Percentiles rank a stretch among this genome's conserved stretches.
phyloP scores from a whole-genome alignment of 352 stramenopile genomes.

The Phytophthora sp. region DNA sequence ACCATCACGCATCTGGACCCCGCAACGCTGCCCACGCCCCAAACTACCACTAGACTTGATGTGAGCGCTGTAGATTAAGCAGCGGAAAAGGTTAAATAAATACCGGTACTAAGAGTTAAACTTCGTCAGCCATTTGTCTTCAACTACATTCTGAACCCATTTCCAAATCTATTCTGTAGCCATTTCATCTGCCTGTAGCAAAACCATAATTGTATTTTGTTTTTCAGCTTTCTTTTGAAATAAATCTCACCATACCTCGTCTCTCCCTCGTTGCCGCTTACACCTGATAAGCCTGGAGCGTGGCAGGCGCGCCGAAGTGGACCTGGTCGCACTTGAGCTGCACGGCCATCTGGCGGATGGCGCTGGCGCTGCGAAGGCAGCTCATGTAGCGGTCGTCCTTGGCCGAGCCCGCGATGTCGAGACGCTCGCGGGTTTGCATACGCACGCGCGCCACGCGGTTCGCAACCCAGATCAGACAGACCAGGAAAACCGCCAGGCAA shows the following conservation, averaged over 20 bases:
- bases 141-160: no score
- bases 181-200: no score
- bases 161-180: no score
- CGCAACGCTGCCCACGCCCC: slow-evolving; percentile 8
- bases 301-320: slow-evolving; percentile 38
- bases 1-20: slow-evolving; percentile 34
- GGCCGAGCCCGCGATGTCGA: slow-evolving; percentile 41
- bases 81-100: slow-evolving; percentile 2
- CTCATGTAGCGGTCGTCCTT: slow-evolving; percentile 37
- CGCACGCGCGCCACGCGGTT: slow-evolving; percentile 38
- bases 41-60: slow-evolving; percentile 29
- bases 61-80: slow-evolving; percentile 43
- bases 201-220: slow-evolving; percentile 6
- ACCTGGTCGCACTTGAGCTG: slow-evolving; percentile 52
- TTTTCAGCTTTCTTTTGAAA: slow-evolving; percentile 4
- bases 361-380: slow-evolving; percentile 33
- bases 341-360: slow-evolving; percentile 47
- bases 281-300: slow-evolving; percentile 47
- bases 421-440: slow-evolving; percentile 36
- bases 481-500: slow-evolving; percentile 27
- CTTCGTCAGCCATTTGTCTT: background rate
- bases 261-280: slow-evolving; percentile 18
- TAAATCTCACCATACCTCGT: slow-evolving; percentile 4
- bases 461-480: slow-evolving; percentile 23
- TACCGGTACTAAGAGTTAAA: no score